Evolutionary conservation across 2,329 filamentous ascomycete species (phyloP).

Genomic region (Juglanconis sp.): DNA sequence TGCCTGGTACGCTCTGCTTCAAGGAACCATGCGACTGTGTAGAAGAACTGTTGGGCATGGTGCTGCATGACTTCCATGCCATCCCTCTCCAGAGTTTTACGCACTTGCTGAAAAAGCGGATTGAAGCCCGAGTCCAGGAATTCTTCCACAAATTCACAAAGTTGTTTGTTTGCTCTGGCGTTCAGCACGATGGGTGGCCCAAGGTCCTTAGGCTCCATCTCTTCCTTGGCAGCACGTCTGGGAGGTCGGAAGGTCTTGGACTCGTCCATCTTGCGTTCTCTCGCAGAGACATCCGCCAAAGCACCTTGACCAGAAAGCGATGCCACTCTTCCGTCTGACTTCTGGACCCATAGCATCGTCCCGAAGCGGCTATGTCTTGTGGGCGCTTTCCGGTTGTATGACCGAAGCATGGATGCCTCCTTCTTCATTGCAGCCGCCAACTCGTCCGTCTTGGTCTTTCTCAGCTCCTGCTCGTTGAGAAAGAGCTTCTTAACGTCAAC

Average conservation of each 20-base stretch:
- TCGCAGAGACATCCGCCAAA: constrained; percentile 67
- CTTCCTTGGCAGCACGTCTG: constrained; percentile 57
- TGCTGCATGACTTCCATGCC: constrained; percentile 74
- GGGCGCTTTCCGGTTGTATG: constrained; percentile 73
- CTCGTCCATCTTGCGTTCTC: constrained; percentile 84
- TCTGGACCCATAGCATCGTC: constrained; percentile 94
- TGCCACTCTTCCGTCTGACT: constrained; percentile 78
- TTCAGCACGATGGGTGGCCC: constrained; percentile 70
- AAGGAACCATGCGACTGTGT: constrained; percentile 88
- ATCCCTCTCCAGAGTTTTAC: constrained; percentile 87
- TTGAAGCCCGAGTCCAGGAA: constrained; percentile 97
- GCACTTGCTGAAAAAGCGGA: constrained; percentile 77
- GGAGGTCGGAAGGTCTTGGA: constrained; percentile 89
- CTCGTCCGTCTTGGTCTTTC: constrained; percentile 67
- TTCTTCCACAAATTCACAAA: constrained; percentile 82
- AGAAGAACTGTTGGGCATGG: constrained; percentile 85
- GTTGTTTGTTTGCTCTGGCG: constrained; percentile 67
- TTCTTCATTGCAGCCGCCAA: constrained; percentile 72
- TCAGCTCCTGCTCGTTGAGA: constrained; percentile 72
- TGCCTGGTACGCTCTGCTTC: constrained; percentile 77
- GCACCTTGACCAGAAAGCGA: constrained; percentile 87
- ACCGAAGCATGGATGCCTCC: constrained; percentile 77
- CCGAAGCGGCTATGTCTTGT: constrained; percentile 92
- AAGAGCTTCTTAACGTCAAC: constrained; percentile 83
- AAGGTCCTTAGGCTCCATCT: constrained; percentile 69